Base-by-base conservation (phyloP, 2,329 filamentous ascomycete genomes). In the Rutstroemia sp. region DNA sequence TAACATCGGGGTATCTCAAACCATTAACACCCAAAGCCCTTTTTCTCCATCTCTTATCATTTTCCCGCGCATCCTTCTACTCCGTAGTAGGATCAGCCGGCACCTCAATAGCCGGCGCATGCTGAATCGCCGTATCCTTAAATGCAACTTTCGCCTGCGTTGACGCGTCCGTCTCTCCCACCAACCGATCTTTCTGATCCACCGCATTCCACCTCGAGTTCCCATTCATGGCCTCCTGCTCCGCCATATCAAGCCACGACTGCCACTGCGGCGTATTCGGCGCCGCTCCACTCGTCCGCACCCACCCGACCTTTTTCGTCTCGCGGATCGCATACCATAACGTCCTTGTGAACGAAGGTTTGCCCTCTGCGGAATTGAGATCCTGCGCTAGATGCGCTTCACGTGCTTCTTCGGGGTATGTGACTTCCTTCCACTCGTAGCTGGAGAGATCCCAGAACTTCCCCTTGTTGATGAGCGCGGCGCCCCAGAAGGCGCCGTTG, bases 251-350 rank as follows among this genome's bases (percentile, higher is more conserved):
- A 5, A 85, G 71, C 82, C 81, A 84, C 54, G 69, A 60, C 47
- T 73, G 71, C 81, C 81, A 85, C 57, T 52, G 71, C 0, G 70
- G 63, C 0, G 80, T 82, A 10, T 67, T 67, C 0, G 82, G 81
- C 0, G 79, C 78, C 0, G 78, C 76, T 12, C 78, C 75, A 49
- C 74, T 77, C 42, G 74, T 71, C 56, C 71, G 70, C 2, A 80
- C 77, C 82, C 82, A 85, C 3, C 74, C 75, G 0, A 72, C 78
- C 23, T 71, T 70, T 63, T 73, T 67, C 0, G 80, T 82, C 63
- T 79, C 78, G 12, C 77, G 73, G 48, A 85, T 81, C 2, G 79
- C 80, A 60, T 75, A 81, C 81, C 81, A 84, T 56, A 84, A 68
- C 1, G 78, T 81, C 16, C 77, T 69, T 0, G 81, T 85, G 62